phyloP scores from a whole-genome alignment of 768 basidiomycete genomes.

The Steccherinum ochraceum region DNA sequence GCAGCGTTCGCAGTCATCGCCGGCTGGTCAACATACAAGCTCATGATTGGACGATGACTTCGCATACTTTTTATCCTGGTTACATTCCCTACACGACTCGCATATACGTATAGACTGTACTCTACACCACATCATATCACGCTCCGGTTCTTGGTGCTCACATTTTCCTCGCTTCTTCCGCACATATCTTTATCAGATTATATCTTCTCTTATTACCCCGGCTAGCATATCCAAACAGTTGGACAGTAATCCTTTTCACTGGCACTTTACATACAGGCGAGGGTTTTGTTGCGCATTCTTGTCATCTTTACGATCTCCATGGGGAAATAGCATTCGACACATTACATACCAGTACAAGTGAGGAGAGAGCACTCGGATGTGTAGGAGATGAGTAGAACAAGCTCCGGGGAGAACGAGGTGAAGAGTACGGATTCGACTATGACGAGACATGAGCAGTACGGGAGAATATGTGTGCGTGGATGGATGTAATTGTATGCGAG shows the following conservation, averaged over 20 bases:
- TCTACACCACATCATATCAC: not conserved
- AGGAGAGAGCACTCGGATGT: too few species aligned
- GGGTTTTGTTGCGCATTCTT: not conserved
- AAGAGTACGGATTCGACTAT: too few species aligned
- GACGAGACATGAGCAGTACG: too few species aligned
- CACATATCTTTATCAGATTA: slow-evolving; percentile 1
- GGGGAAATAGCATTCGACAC: too few species aligned
- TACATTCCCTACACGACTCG: not conserved
- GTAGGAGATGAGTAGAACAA: too few species aligned
- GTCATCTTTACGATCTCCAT: too few species aligned
- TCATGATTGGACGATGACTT: slow-evolving; percentile 43
- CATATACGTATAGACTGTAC: not conserved
- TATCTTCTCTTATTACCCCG: not conserved
- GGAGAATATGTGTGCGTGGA: too few species aligned
- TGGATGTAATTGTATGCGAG: too few species aligned
- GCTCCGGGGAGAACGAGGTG: too few species aligned
- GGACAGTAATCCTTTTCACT: not conserved
- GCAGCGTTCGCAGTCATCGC: slow-evolving; percentile 78
- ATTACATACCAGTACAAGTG: too few species aligned
- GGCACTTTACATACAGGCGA: not conserved
- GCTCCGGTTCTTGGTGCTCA: not conserved
- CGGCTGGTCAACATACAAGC: slow-evolving; percentile 71
- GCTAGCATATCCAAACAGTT: slow-evolving; percentile 1
- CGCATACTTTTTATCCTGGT: not conserved
- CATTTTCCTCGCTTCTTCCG: not conserved